phyloP scores from a whole-genome alignment of 2,329 filamentous ascomycete species.

The Sordariomycetes sp. region DNA sequence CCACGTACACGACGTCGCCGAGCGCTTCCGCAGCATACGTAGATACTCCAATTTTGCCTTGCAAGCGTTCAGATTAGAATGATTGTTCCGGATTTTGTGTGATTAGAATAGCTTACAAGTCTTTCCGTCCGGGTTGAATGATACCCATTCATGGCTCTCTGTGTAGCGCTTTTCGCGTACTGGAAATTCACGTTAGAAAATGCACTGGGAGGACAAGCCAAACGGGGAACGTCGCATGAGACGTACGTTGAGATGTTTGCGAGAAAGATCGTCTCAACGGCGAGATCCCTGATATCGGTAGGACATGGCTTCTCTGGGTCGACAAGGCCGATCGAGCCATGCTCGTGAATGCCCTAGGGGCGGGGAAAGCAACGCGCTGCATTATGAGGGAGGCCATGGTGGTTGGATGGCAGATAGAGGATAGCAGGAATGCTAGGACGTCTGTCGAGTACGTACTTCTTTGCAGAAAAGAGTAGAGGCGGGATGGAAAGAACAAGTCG shows the following conservation, averaged over 20 bases:
- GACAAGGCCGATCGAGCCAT: neutral
- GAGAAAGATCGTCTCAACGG: neutral
- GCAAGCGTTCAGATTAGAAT: neutral
- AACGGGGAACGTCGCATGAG: neutral
- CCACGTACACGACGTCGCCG: conserved; percentile 61
- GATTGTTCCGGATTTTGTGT: neutral
- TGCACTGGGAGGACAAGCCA: neutral
- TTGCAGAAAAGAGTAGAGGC: too few relatives aligned
- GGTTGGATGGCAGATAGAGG: neutral
- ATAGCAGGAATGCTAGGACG: neutral
- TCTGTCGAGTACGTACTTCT: neutral
- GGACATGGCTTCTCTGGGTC: neutral
- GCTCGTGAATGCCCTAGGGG: neutral
- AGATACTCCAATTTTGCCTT: conserved; percentile 67
- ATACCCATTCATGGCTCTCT: conserved; percentile 88
- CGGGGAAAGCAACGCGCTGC: neutral
- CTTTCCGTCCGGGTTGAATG: conserved; percentile 58
- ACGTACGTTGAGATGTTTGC: neutral
- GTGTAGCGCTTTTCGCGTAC: conserved; percentile 48
- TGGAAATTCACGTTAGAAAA: neutral
- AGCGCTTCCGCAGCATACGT: conserved; percentile 74
- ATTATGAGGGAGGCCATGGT: neutral
- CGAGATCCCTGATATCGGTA: neutral
- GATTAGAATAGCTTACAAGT: conserved; percentile 18
- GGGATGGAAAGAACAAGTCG: too few relatives aligned